Evolutionary conservation across 2,329 filamentous ascomycete species (phyloP).

Genomic region (Penicillium italicum): DNA sequence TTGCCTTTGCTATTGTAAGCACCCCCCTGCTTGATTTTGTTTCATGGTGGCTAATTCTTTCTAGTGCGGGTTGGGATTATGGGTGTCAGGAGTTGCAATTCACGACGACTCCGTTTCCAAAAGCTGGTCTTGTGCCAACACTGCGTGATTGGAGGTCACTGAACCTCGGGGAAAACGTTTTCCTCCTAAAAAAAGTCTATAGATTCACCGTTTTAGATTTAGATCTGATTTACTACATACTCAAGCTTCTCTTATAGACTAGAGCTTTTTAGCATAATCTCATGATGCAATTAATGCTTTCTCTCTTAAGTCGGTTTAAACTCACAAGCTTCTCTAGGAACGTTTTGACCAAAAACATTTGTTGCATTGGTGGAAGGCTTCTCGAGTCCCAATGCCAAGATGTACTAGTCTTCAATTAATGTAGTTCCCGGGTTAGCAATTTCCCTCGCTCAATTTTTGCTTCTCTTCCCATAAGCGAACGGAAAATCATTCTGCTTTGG

Average conservation of each 20-base stretch:
- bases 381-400: not conserved
- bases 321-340: not conserved
- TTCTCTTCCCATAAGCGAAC: not conserved
- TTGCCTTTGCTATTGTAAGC: slow-evolving; percentile 25
- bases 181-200: not conserved
- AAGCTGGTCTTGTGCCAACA: slow-evolving; percentile 29
- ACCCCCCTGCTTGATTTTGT: not conserved
- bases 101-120: slow-evolving; percentile 23
- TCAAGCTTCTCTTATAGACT: not conserved
- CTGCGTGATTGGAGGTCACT: slow-evolving; percentile 11
- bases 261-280: not conserved
- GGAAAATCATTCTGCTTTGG: not conserved
- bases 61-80: slow-evolving; percentile 28
- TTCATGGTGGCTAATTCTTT: slow-evolving; percentile 2
- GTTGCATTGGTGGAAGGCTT: not conserved
- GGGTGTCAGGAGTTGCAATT: slow-evolving; percentile 27
- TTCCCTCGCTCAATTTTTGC: not conserved
- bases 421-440: not conserved
- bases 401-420: not conserved
- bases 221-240: not conserved
- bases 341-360: not conserved
- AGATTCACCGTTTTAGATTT: not conserved
- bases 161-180: not conserved
- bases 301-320: not conserved
- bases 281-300: not conserved